Conservation (phyloP, 179 eudicot species). For the Silene coronaria region DNA sequence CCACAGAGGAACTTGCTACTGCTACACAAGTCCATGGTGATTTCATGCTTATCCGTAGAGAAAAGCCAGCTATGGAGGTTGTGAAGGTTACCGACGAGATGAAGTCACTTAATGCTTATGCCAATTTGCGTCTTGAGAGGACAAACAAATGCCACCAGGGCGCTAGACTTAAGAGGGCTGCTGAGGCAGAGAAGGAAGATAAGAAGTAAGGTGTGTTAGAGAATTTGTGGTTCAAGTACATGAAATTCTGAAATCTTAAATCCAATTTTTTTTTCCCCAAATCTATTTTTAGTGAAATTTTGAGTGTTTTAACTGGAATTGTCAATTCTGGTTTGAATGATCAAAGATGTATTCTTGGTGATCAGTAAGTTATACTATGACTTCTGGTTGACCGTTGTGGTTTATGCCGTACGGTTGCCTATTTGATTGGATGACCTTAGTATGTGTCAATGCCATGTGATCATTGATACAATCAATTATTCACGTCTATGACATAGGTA, state of each 20-base stretch:
- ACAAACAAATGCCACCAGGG: constrained; percentile 57
- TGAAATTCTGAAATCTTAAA: background rate
- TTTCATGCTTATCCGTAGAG: constrained; percentile 45
- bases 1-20: constrained; percentile 57
- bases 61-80: constrained; percentile 50
- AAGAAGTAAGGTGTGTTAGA: constrained; percentile 40
- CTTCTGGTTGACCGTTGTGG: no score
- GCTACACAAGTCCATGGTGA: constrained; percentile 71
- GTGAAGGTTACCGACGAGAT: constrained; percentile 60
- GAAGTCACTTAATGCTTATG: constrained; percentile 67
- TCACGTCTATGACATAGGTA: no score
- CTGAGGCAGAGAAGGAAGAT: constrained; percentile 77
- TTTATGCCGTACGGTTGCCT: no score
- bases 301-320: background rate
- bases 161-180: constrained; percentile 61
- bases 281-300: constrained; percentile 4
- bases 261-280: constrained; percentile 21
- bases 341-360: no score
- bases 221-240: background rate
- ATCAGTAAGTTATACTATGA: no score
- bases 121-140: constrained; percentile 59
- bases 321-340: no score
- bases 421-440: no score
- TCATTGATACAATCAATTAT: no score
- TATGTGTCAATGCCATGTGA: no score